Evolutionary conservation across 163 green algal species (phyloP), one percentile per base, ranked within the genome.

Genomic region (Scenedesmus sp.): DNA sequence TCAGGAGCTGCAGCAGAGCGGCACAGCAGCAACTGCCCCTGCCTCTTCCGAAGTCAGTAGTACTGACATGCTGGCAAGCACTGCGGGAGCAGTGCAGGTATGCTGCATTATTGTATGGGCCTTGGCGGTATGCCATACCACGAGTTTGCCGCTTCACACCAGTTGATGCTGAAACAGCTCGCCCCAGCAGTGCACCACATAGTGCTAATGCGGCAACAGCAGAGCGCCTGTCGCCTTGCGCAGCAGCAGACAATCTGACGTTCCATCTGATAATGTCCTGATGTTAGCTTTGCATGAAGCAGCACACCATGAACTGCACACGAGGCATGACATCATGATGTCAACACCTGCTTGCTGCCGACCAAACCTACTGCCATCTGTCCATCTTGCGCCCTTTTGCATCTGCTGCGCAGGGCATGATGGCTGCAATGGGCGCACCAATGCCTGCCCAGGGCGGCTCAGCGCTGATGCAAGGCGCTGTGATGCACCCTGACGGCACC

Each of bases 341-440:
- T 73, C 12, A 46, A 46, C 34, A 46, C 34, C 34, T 46, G 64
- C 64, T 23, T 10, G 3, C 20, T 73, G 64, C 64, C 18, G 10
- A 73, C 12, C 64, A 18, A 10, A 73, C 64, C 3, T 7, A 66
- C 59, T 89, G 64, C 34, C 15, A 54, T n/a, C n/a, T 46, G 34
- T 46, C 34, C 34, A 46, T 46, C 34, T 46, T 55, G 13, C 34
- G 54, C 34, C 4, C 16, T 66, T 34, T 34, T 13, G 54, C 85
- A 82, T 26, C 66, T 54, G 34, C 59, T 20, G 26, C 5, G 16
- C 87, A 91, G 87, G 87, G 87, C 26, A 91, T 91, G 87, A 84
- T 91, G 87, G 73, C 55, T 12, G 60, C 46, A 6, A 91, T 91
- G 70, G 86, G 66, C n/a, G 85, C 46, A 15, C n/a, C 52, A 16